These are phyloP conservation scores for Beta macrorhiza DNA, from an alignment of 179 eudicot genomes.

Conservation along the genomic window DNA sequence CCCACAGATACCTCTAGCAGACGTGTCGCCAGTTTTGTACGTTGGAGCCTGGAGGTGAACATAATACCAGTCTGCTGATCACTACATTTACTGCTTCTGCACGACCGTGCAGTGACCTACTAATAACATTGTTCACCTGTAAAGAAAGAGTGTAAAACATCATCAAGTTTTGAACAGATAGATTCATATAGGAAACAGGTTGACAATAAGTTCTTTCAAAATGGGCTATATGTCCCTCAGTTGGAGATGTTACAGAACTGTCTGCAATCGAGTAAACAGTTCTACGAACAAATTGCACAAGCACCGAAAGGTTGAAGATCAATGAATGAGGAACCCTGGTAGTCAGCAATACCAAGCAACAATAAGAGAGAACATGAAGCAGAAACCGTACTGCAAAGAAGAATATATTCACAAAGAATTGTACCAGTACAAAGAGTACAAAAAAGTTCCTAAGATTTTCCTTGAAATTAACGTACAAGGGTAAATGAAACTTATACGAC, in stretches of 20 bases:
- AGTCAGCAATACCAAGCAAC: background rate
- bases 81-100: background rate
- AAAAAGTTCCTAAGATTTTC: background rate
- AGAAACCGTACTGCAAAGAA: background rate
- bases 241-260: no score
- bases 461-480: background rate
- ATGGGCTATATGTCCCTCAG: no score
- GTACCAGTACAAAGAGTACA: background rate
- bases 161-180: background rate
- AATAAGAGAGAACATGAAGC: no score
- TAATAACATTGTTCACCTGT: background rate
- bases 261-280: no score
- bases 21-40: background rate
- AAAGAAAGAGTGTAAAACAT: background rate
- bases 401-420: background rate
- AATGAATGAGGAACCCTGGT: background rate
- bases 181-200: no score
- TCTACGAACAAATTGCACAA: no score
- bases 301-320: background rate
- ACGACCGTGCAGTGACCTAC: background rate
- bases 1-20: background rate
- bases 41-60: background rate
- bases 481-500: background rate
- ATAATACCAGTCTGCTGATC: background rate
- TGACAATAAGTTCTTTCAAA: no score